phyloP scores from a whole-genome alignment of 345 rosid genomes.

The Lepidium sativum region DNA sequence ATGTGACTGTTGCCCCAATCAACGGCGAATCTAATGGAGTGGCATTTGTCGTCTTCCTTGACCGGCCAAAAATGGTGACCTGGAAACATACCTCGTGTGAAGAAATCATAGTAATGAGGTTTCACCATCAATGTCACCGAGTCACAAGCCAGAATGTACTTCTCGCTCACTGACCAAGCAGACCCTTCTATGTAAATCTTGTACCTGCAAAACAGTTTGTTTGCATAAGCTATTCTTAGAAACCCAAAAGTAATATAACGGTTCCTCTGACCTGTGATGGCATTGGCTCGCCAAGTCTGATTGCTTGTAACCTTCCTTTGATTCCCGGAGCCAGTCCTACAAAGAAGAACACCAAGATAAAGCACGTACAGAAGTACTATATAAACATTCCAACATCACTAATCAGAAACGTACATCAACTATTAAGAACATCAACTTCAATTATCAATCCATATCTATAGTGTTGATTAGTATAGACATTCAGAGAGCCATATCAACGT shows the following conservation, averaged over 20 bases:
- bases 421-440: background rate
- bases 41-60: conserved; percentile 55
- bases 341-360: background rate
- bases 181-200: conserved; percentile 84
- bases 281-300: conserved; percentile 81
- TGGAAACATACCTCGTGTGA: conserved; percentile 63
- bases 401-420: background rate
- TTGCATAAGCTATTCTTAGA: background rate
- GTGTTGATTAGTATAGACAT: background rate
- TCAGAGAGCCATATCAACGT: background rate
- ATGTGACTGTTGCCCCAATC: conserved; percentile 69
- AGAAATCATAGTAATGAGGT: conserved; percentile 64
- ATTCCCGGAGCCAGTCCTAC: conserved; percentile 76
- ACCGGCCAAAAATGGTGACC: conserved; percentile 77
- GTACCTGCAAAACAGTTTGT: conserved; percentile 35
- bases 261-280: conserved; percentile 45
- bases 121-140: conserved; percentile 55
- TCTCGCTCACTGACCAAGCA: conserved; percentile 85
- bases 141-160: conserved; percentile 83
- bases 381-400: background rate
- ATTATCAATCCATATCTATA: background rate
- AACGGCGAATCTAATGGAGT: conserved; percentile 62
- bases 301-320: conserved; percentile 59
- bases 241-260: background rate
- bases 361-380: background rate